These are phyloP conservation scores for Amaranthus palmeri DNA, from an alignment of 148 eudicot genomes.

Conservation along the genomic window DNA sequence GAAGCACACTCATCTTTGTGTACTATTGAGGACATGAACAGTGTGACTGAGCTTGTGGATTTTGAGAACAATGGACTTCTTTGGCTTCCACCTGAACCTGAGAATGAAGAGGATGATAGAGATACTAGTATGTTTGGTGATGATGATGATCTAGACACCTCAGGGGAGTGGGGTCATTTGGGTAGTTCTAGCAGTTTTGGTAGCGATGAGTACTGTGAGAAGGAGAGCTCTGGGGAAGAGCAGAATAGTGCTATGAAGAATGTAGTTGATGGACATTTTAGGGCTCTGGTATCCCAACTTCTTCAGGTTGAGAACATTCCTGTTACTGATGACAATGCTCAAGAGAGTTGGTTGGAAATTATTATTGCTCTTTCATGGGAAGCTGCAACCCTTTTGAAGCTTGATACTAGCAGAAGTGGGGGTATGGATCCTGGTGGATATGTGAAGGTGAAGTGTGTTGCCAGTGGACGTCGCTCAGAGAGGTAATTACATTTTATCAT, in stretches of 20 bases:
- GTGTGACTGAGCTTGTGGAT: conserved; percentile 76
- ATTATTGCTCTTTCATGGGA: conserved; percentile 91
- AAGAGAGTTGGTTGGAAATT: conserved; percentile 89
- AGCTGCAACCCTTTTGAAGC: conserved; percentile 88
- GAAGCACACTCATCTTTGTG: conserved; percentile 68
- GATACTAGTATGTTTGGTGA: conserved; percentile 57
- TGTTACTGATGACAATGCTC: conserved; percentile 56
- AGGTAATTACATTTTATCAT: conserved; percentile 42
- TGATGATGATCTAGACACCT: conserved; percentile 54
- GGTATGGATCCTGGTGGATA: conserved; percentile 99
- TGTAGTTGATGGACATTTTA: conserved; percentile 90
- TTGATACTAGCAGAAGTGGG: conserved; percentile 88
- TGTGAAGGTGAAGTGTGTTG: conserved; percentile 92
- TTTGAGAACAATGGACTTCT: conserved; percentile 87
- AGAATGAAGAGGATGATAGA: conserved; percentile 84
- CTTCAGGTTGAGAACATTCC: conserved; percentile 88
- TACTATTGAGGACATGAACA: conserved; percentile 50
- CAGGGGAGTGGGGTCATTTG: conserved; percentile 72
- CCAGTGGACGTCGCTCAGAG: conserved; percentile 73
- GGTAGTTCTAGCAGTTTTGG: conserved; percentile 67
- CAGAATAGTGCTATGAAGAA: conserved; percentile 74
- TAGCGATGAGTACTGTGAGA: conserved; percentile 48
- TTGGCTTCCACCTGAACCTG: conserved; percentile 99
- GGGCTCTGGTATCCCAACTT: conserved; percentile 89
- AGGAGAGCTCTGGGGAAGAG: conserved; percentile 72